Conservation (phyloP, 1,284 basidiomycete species). For the Ustilago sp. region DNA sequence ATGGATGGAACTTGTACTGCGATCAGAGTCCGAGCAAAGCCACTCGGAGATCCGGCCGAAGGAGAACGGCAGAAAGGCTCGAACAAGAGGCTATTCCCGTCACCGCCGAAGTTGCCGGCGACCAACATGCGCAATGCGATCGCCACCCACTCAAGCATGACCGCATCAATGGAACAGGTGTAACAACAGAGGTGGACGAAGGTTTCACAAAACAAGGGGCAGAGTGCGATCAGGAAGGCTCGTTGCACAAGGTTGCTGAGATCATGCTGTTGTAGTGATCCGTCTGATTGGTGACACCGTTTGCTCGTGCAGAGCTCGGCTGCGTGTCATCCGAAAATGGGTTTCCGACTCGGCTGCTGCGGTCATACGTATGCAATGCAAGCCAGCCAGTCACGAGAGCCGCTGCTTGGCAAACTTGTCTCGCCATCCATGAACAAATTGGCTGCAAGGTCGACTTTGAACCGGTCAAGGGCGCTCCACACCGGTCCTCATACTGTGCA, state of each 20-base stretch:
- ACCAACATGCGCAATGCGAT: neutral
- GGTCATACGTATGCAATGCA: neutral
- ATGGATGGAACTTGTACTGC: no score
- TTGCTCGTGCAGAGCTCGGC: conserved; percentile 2
- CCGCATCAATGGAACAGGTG: neutral
- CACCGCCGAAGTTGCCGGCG: conserved; percentile 1
- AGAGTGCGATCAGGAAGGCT: neutral
- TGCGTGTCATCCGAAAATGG: conserved; percentile 14
- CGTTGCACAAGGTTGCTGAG: conserved; percentile 1
- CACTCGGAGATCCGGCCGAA: neutral
- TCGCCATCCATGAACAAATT: neutral
- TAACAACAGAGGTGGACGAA: neutral
- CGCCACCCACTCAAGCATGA: conserved; percentile 2
- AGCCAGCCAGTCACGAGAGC: conserved; percentile 4
- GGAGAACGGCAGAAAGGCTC: neutral
- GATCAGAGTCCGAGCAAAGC: no score
- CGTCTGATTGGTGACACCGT: neutral
- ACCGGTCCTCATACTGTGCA: neutral
- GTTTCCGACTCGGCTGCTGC: conserved; percentile 5
- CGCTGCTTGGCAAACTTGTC: conserved; percentile 8
- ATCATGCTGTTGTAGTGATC: neutral
- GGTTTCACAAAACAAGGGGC: neutral
- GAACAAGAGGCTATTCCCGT: conserved; percentile 10
- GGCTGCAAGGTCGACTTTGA: neutral
- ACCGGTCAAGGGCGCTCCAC: neutral